Evolutionary conservation across 164 flowering plant genomes (phyloP), one percentile per base, ranked within the genome.

Genomic region (Dillenia suffruticosa): DNA sequence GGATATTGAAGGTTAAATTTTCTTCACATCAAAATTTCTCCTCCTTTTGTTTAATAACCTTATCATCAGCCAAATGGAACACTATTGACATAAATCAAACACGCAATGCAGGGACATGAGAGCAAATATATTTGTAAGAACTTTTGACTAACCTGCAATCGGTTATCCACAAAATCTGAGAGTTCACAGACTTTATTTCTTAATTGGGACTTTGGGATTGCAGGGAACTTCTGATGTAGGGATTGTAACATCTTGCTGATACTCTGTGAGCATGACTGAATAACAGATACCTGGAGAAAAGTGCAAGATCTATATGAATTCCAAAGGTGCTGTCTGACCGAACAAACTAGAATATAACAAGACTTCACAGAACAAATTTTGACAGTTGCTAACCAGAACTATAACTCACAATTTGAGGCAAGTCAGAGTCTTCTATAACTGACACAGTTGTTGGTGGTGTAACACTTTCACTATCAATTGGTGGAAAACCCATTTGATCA

Each of bases 141-240:
- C 40, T 32, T 32, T 45, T 51, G 15, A 74, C 82, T 48, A 44
- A 88, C 97, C 97, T 87, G 87, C 96, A 97, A 89, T 1, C 85
- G 84, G 55, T 84, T 87, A 66, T 93, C 92, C 47, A 72, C 77
- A 72, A 87, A 94, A 12, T 83, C 79, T 54, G 97, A 77, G 66
- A 94, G 68, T 69, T 94, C 93, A 32, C 86, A 84, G 65, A 94
- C 96, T 89, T 87, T 89, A 44, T 67, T 76, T 61, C 71, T 78
- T 49, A 91, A 58, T 14, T 83, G 88, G 46, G 81, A 51, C 74
- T 84, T 94, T 15, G 97, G 60, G 49, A 70, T 58, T 46, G 65
- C 22, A 2, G 96, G 95, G 66, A 86, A 88, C 59, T 61, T 86
- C 49, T 71, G 69, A 46, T 82, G 90, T 80, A 89, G 70, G 55